Conservation (phyloP, 192 early-diverging fungal species). For the Coemansia brasiliensis region DNA sequence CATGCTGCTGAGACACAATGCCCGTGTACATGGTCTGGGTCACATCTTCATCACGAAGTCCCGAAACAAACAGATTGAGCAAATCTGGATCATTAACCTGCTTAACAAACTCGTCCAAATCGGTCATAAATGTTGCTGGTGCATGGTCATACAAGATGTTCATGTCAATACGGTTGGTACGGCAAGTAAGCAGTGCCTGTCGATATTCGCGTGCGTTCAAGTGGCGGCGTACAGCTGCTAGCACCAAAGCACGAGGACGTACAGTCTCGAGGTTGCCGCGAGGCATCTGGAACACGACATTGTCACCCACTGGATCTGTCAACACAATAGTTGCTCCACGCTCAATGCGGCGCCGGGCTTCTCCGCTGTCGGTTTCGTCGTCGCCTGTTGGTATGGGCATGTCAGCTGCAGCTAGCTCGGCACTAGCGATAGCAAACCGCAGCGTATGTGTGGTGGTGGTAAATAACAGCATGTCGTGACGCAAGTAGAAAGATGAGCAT, state of each 20-base stretch:
- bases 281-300: constrained; percentile 78
- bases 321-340: constrained; percentile 85
- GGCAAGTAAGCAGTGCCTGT: constrained; percentile 78
- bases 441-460: constrained; percentile 81
- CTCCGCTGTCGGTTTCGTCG: constrained; percentile 19
- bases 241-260: constrained; percentile 83
- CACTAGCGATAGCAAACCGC: constrained; percentile 67
- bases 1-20: constrained; percentile 8
- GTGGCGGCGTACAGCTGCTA: constrained; percentile 65
- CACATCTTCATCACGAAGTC: constrained; percentile 82
- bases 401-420: constrained; percentile 10
- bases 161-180: constrained; percentile 90
- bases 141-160: constrained; percentile 87
- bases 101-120: constrained; percentile 69
- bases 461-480: constrained; percentile 77
- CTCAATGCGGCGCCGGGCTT: constrained; percentile 75
- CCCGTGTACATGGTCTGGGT: constrained; percentile 75
- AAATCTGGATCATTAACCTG: constrained; percentile 81
- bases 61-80: constrained; percentile 87
- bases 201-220: constrained; percentile 69
- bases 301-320: constrained; percentile 67
- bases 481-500: constrained; percentile 85
- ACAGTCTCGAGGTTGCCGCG: constrained; percentile 96
- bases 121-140: constrained; percentile 65
- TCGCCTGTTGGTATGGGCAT: constrained; percentile 4